phyloP scores from a whole-genome alignment of 345 rosid species.

The Erysimum cheiranthoides region DNA sequence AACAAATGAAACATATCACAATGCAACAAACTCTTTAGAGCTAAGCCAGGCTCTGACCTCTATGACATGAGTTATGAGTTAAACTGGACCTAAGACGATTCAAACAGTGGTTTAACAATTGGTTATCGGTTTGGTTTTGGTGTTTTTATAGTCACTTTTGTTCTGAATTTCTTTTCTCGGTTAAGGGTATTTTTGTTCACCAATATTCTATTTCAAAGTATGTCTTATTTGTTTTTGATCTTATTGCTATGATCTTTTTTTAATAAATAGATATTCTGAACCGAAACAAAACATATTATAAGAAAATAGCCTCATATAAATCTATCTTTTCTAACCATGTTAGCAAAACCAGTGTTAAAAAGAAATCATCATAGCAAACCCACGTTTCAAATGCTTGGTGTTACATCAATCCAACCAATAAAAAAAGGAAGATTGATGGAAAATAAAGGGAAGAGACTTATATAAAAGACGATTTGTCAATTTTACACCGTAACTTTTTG shows the following conservation, averaged over 20 bases:
- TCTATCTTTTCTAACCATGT: neutral
- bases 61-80: neutral
- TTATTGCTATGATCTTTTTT: neutral
- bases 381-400: neutral
- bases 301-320: neutral
- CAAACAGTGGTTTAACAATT: neutral
- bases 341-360: neutral
- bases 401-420: neutral
- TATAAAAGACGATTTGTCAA: neutral
- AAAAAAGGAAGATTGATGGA: neutral
- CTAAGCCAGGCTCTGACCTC: neutral
- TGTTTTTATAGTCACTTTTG: neutral
- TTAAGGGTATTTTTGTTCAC: neutral
- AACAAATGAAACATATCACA: neutral
- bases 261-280: neutral
- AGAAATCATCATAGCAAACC: neutral
- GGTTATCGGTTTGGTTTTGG: conserved; percentile 1
- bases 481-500: neutral
- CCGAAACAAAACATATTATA: neutral
- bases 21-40: neutral
- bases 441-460: neutral
- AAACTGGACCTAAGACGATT: neutral
- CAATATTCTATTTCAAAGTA: neutral
- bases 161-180: neutral
- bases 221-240: neutral